Evolutionary conservation across 148 eudicot genomes (phyloP).

Genomic region (Chenopodium quinoa): DNA sequence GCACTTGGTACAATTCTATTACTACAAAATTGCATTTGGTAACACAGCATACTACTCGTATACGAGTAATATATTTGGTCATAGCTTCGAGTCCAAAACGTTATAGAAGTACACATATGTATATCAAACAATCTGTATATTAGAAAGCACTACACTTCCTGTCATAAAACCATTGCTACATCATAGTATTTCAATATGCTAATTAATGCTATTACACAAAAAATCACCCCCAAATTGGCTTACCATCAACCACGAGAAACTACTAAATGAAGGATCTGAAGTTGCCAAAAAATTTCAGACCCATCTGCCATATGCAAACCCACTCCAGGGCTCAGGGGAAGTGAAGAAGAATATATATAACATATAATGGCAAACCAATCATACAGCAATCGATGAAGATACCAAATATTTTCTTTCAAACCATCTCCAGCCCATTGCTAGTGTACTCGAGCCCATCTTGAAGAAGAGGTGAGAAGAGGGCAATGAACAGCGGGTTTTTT

Average conservation of each 20-base stretch:
- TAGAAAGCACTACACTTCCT: not conserved
- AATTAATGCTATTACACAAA: constrained; percentile 14
- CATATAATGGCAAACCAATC: constrained; percentile 4
- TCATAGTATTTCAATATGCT: constrained; percentile 10
- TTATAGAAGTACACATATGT: not conserved
- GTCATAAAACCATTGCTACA: not conserved
- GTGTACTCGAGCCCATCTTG: constrained; percentile 21
- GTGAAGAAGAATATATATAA: not conserved
- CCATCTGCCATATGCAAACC: constrained; percentile 9
- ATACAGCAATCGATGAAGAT: not conserved
- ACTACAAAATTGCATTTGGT: too few species aligned
- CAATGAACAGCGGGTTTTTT: constrained; percentile 32
- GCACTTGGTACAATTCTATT: too few species aligned
- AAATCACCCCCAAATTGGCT: not conserved
- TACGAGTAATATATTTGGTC: not conserved
- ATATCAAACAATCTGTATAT: not conserved
- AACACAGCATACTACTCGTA: too few species aligned
- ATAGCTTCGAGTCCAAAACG: not conserved
- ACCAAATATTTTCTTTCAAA: constrained; percentile 6
- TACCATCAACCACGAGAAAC: constrained; percentile 20
- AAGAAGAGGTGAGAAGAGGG: constrained; percentile 29
- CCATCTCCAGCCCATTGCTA: constrained; percentile 27
- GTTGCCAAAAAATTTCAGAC: constrained; percentile 21
- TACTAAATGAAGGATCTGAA: constrained; percentile 21
- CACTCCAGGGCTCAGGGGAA: not conserved